Evolutionary conservation across 768 basidiomycete species (phyloP).

Genomic region (Rhodotorula sphaerocarpa): DNA sequence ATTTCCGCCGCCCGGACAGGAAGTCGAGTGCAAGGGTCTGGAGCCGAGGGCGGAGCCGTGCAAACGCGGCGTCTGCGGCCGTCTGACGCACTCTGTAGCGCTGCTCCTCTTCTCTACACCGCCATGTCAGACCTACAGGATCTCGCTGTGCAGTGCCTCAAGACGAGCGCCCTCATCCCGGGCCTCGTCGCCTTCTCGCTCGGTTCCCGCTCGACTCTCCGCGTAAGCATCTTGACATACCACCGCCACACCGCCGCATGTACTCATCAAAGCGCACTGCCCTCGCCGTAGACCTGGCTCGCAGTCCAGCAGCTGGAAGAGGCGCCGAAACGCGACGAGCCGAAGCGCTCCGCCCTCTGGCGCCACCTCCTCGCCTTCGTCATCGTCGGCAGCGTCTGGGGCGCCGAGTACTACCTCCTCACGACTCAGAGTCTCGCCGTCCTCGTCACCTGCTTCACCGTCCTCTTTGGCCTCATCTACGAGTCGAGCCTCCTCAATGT

Average conservation of each 20-base stretch:
- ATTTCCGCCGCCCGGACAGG: too few relatives aligned
- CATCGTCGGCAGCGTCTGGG: neutral
- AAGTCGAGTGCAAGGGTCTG: too few relatives aligned
- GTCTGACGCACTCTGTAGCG: too few relatives aligned
- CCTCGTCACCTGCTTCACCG: constrained; percentile 17
- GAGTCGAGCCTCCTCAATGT: constrained; percentile 4
- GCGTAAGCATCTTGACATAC: neutral
- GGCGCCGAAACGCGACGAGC: constrained; percentile 10
- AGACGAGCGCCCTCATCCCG: too few relatives aligned
- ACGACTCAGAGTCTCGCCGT: neutral
- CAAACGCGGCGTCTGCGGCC: too few relatives aligned
- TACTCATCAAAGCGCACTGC: too few relatives aligned
- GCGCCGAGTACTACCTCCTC: constrained; percentile 11
- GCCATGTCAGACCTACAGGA: neutral
- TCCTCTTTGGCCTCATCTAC: constrained; percentile 12
- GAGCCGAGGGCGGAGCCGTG: too few relatives aligned
- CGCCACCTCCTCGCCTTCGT: neutral
- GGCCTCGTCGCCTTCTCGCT: neutral
- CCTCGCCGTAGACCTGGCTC: constrained; percentile 2
- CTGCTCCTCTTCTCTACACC: too few relatives aligned
- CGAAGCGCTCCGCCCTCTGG: neutral
- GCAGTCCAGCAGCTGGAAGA: constrained; percentile 1
- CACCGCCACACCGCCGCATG: neutral
- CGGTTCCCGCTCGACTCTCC: neutral
- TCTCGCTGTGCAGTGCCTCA: too few relatives aligned